Percentiles rank a stretch among this genome's conserved stretches.
Conservation (phyloP, 805 yeast genomes). For the Kazachstania bromeliacearum region DNA sequence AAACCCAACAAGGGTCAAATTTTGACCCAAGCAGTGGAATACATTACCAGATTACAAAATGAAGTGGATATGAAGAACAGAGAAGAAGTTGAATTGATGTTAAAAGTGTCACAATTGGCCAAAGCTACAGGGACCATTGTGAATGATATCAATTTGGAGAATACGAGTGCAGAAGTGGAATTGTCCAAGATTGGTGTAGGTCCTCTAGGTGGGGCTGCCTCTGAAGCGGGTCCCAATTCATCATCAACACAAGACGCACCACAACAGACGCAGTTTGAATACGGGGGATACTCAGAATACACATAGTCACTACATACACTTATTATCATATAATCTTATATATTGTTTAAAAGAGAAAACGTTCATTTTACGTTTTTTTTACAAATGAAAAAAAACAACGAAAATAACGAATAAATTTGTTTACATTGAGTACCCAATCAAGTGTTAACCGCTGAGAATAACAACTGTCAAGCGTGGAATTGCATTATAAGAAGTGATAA, state of each 20-base stretch:
- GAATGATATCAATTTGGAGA: slow-evolving; percentile 36
- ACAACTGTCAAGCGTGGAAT: too few relatives aligned
- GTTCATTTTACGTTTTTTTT: too few relatives aligned
- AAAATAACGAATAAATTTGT: too few relatives aligned
- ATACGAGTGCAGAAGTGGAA: slow-evolving; percentile 74
- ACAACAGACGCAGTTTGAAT: slow-evolving; percentile 25
- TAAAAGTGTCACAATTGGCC: slow-evolving; percentile 48
- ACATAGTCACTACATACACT: too few relatives aligned
- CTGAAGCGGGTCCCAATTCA: not conserved
- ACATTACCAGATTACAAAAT: slow-evolving; percentile 56
- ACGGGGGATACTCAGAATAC: slow-evolving; percentile 25
- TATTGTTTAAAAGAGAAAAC: too few relatives aligned
- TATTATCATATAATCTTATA: too few relatives aligned
- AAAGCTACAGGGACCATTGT: slow-evolving; percentile 35
- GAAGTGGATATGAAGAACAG: slow-evolving; percentile 71
- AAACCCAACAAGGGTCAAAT: slow-evolving; percentile 82
- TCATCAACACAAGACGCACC: not conserved
- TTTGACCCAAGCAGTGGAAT: slow-evolving; percentile 64
- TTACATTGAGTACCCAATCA: too few relatives aligned
- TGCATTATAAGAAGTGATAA: too few relatives aligned
- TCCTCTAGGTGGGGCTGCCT: slow-evolving; percentile 40
- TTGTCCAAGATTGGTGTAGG: slow-evolving; percentile 77
- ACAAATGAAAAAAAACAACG: too few relatives aligned
- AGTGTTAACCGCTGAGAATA: too few relatives aligned
- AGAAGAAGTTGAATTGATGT: slow-evolving; percentile 63